phyloP scores from a whole-genome alignment of 2,329 filamentous ascomycete genomes.

The Leptographium procerum region DNA sequence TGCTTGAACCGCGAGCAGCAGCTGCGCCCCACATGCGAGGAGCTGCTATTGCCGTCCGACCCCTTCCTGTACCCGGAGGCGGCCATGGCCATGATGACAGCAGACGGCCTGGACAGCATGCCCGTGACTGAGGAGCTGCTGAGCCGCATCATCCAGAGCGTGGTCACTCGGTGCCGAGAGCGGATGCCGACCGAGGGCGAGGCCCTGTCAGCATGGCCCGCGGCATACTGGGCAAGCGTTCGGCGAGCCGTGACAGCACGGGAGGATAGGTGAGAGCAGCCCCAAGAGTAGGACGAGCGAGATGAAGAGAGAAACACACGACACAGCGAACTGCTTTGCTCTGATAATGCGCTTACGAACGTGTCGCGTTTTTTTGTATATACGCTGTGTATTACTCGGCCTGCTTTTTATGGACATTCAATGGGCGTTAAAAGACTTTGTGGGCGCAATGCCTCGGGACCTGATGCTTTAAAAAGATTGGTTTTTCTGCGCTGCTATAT shows the following conservation, averaged over 20 bases:
- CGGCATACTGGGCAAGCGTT: constrained; percentile 50
- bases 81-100: constrained; percentile 11
- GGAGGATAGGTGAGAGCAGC: constrained; percentile 15
- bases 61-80: constrained; percentile 54
- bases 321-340: neutral
- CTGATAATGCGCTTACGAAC: neutral
- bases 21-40: constrained; percentile 50
- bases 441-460: neutral
- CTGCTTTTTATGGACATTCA: neutral
- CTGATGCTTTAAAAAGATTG: neutral
- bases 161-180: constrained; percentile 47
- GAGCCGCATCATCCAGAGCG: constrained; percentile 50
- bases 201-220: constrained; percentile 42
- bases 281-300: neutral
- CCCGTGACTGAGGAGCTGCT: constrained; percentile 53
- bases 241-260: constrained; percentile 34
- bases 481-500: neutral
- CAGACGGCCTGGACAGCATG: constrained; percentile 29
- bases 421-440: neutral
- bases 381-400: neutral
- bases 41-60: constrained; percentile 47
- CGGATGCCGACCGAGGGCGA: constrained; percentile 48
- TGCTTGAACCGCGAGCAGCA: constrained; percentile 53
- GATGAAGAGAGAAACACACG: neutral
- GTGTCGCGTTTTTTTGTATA: neutral